These are phyloP conservation scores for Fusarium sp. DNA, from an alignment of 2,329 filamentous ascomycete genomes.

Conservation along the genomic window DNA sequence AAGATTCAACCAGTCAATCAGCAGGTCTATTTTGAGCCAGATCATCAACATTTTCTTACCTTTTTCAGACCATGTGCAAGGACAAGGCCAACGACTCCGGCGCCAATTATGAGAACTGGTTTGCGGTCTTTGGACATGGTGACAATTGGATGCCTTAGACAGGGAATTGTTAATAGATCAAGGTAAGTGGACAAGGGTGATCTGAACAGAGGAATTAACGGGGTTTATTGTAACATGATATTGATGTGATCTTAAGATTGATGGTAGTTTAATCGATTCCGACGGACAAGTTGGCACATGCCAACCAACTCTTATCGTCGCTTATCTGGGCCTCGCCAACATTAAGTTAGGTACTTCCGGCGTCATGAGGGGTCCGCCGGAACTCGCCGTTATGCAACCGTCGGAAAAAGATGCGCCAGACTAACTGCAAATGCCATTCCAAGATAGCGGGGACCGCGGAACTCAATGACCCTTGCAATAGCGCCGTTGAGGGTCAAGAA, in stretches of 20 bases:
- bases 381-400: conserved; percentile 15
- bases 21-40: not conserved
- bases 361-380: conserved; percentile 9
- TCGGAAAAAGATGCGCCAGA: conserved; percentile 7
- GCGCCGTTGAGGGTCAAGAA: no score
- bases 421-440: not conserved
- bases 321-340: not conserved
- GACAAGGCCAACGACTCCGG: conserved; percentile 16
- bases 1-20: not conserved
- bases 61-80: conserved; percentile 16
- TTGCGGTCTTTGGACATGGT: conserved; percentile 22
- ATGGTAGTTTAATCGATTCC: not conserved
- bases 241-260: not conserved
- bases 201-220: not conserved
- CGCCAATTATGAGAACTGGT: conserved; percentile 19
- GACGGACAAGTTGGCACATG: not conserved
- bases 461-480: not conserved
- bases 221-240: not conserved
- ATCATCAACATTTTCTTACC: not conserved
- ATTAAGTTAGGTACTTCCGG: not conserved
- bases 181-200: not conserved
- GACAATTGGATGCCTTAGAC: not conserved
- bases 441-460: conserved; percentile 17
- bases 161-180: not conserved
- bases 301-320: not conserved